Evolutionary conservation across 495 filamentous ascomycete genomes (phyloP).

Genomic region (Rhypophila decipiens): DNA sequence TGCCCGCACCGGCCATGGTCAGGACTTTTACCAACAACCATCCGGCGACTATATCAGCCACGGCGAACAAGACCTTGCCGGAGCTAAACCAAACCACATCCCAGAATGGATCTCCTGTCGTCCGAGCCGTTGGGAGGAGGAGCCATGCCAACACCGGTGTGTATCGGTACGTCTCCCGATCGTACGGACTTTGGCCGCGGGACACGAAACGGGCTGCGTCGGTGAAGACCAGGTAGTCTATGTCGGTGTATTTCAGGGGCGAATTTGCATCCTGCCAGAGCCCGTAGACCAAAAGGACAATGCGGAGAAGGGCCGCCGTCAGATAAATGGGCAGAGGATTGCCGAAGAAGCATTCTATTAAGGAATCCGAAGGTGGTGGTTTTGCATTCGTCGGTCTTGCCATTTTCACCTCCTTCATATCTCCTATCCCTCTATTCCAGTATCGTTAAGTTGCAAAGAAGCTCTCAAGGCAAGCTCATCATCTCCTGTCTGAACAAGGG

Average conservation of each 20-base stretch:
- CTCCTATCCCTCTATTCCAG: not conserved
- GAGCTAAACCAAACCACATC: constrained; percentile 64
- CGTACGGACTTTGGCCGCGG: constrained; percentile 61
- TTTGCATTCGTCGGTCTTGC: not conserved
- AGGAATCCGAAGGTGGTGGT: constrained; percentile 10
- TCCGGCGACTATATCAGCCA: constrained; percentile 77
- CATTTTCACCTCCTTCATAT: not conserved
- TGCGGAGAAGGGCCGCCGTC: constrained; percentile 60
- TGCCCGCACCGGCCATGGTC: constrained; percentile 8
- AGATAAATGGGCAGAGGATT: constrained; percentile 55
- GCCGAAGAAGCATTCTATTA: constrained; percentile 23
- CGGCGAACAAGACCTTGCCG: constrained; percentile 82
- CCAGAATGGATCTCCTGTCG: constrained; percentile 16
- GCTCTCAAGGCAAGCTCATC: no score
- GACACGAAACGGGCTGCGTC: constrained; percentile 80
- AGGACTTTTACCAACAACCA: constrained; percentile 59
- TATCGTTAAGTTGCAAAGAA: no score
- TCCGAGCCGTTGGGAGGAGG: constrained; percentile 70
- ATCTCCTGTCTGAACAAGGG: no score
- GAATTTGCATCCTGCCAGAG: constrained; percentile 86
- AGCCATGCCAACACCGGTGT: constrained; percentile 90
- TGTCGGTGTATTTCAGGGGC: constrained; percentile 93
- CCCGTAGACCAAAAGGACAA: constrained; percentile 73
- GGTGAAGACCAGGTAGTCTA: constrained; percentile 99
- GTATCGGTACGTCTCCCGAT: constrained; percentile 91